Percentiles rank a stretch among this genome's conserved stretches.
Evolutionary conservation across 805 yeast genomes (phyloP).

Genomic region (Nakazawaea populi): DNA sequence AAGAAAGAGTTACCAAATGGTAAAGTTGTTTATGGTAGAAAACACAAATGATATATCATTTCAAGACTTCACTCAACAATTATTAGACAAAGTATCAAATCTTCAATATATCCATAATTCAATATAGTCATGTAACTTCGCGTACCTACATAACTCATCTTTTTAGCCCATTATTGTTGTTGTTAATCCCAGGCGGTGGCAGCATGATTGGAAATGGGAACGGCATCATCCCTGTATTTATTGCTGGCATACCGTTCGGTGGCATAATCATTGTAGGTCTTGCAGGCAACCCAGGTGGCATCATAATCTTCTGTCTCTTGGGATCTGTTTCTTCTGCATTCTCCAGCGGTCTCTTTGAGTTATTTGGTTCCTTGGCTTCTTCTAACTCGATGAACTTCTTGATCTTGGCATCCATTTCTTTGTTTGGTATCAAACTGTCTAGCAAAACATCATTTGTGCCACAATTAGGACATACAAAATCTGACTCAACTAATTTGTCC

Average conservation of each 20-base stretch:
- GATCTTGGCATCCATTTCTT: conserved; percentile 51
- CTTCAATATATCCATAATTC: no score
- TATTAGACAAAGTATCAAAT: no score
- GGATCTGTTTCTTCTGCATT: not conserved
- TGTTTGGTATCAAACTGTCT: conserved; percentile 63
- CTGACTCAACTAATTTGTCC: conserved; percentile 65
- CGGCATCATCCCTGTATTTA: conserved; percentile 2
- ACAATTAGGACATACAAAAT: conserved; percentile 90
- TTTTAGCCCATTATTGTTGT: not conserved
- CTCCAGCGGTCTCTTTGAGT: conserved; percentile 6
- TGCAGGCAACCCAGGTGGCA: conserved; percentile 4
- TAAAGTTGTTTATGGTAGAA: conserved; percentile 35
- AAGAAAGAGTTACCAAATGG: conserved; percentile 56
- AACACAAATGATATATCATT: not conserved
- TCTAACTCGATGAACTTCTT: conserved; percentile 39
- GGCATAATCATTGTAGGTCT: conserved; percentile 4
- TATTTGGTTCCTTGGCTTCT: conserved; percentile 12
- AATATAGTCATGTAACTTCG: no score
- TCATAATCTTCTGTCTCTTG: conserved; percentile 3
- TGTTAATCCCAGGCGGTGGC: not conserved
- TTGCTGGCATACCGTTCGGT: not conserved
- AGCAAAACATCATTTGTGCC: conserved; percentile 64
- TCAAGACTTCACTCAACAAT: no score
- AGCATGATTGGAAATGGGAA: conserved; percentile 9
- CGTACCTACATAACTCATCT: no score